Percentiles rank a stretch among this genome's conserved stretches.
phyloP scores from a whole-genome alignment of 1,284 basidiomycete genomes.

The Coniferiporia sulphurascens region DNA sequence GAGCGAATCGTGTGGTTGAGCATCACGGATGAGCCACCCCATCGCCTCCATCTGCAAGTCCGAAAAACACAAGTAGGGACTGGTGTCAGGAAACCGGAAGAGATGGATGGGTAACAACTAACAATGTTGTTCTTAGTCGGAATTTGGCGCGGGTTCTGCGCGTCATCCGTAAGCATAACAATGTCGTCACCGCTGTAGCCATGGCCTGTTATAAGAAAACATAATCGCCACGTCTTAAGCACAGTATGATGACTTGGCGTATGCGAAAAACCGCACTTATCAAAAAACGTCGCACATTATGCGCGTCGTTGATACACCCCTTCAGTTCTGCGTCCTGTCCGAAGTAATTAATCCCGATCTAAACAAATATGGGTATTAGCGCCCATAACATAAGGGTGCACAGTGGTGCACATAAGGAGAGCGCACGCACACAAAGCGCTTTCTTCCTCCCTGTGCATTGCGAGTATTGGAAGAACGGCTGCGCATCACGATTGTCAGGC shows the following conservation, averaged over 20 bases:
- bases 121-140: conserved; percentile 86
- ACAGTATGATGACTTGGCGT: background rate
- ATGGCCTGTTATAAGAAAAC: conserved; percentile 47
- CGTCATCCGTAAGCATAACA: conserved; percentile 82
- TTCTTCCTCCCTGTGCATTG: conserved; percentile 80
- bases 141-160: conserved; percentile 51
- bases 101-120: conserved; percentile 22
- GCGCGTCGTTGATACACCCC: conserved; percentile 88
- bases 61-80: conserved; percentile 1
- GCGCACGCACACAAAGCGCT: conserved; percentile 61
- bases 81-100: background rate
- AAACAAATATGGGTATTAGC: background rate
- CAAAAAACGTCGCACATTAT: conserved; percentile 73
- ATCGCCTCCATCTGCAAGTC: conserved; percentile 61
- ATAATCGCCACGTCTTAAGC: background rate
- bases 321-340: conserved; percentile 57
- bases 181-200: conserved; percentile 79
- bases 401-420: background rate
- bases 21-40: conserved; percentile 84
- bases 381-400: no score
- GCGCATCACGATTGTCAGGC: conserved; percentile 35
- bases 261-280: conserved; percentile 39
- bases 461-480: conserved; percentile 73
- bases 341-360: conserved; percentile 85
- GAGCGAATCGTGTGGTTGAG: conserved; percentile 78